Conservation (phyloP, 805 yeast genomes). For the Maudiozyma bulderi region DNA sequence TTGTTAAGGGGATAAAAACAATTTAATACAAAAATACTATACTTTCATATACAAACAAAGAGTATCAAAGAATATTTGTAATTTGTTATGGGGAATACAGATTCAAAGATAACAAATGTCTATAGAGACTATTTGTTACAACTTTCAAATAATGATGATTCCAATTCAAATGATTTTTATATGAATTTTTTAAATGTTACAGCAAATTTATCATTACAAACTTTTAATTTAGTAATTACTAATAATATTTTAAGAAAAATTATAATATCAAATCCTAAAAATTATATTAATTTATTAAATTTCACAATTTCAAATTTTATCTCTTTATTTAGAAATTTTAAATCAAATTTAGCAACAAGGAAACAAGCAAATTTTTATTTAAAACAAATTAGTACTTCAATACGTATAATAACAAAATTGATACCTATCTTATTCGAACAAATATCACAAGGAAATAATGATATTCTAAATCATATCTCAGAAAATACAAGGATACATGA, state of each 20-base stretch:
- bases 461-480: background rate
- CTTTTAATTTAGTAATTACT: constrained; percentile 39
- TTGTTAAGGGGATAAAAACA: background rate
- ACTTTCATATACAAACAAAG: no score
- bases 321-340: constrained; percentile 13
- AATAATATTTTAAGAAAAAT: constrained; percentile 44
- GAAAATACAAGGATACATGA: background rate
- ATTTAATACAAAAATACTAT: no score
- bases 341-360: constrained; percentile 8
- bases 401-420: constrained; percentile 53
- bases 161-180: constrained; percentile 16
- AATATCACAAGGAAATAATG: background rate
- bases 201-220: constrained; percentile 10
- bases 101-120: constrained; percentile 46
- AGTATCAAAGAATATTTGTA: background rate
- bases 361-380: background rate
- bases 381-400: constrained; percentile 40
- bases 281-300: constrained; percentile 33
- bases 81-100: constrained; percentile 60
- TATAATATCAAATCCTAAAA: background rate
- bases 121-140: constrained; percentile 40
- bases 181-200: constrained; percentile 12
- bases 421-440: constrained; percentile 60
- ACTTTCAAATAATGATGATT: constrained; percentile 13
- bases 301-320: constrained; percentile 29